These are phyloP conservation scores for Phytophthora capsici DNA, from an alignment of 352 stramenopile species.

Conservation along the genomic window DNA sequence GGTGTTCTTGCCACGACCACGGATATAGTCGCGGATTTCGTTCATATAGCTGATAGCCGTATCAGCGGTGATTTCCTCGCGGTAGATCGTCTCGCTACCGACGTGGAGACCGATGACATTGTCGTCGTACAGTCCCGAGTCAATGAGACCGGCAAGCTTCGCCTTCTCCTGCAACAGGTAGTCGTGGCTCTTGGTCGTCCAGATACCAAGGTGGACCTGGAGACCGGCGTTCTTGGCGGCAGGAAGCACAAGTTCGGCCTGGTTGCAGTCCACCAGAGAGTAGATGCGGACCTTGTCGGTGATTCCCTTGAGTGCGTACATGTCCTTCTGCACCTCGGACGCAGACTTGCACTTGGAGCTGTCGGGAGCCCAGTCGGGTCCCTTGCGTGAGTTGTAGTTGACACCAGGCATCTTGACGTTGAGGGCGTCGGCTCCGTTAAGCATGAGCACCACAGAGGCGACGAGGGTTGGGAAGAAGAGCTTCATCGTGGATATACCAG, in stretches of 20 bases:
- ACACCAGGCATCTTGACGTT: conserved; percentile 71
- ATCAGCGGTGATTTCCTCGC: conserved; percentile 51
- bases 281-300: conserved; percentile 75
- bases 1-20: conserved; percentile 45
- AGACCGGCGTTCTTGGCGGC: conserved; percentile 54
- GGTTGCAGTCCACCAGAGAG: conserved; percentile 63
- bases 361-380: conserved; percentile 49
- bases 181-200: conserved; percentile 47
- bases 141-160: conserved; percentile 51
- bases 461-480: conserved; percentile 38
- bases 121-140: conserved; percentile 46
- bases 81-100: conserved; percentile 77
- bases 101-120: conserved; percentile 65
- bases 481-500: conserved; percentile 28
- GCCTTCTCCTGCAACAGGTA: conserved; percentile 56
- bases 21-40: conserved; percentile 60
- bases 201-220: conserved; percentile 70
- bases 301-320: conserved; percentile 52
- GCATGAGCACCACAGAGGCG: conserved; percentile 24
- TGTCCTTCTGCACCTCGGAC: conserved; percentile 58
- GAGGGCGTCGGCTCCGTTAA: conserved; percentile 31
- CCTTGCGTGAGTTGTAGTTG: conserved; percentile 83
- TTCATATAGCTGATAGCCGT: conserved; percentile 68
- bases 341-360: conserved; percentile 54
- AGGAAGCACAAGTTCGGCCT: conserved; percentile 49